phyloP scores from a whole-genome alignment of 192 early-diverging fungal species.

The Coemansia sp. region DNA sequence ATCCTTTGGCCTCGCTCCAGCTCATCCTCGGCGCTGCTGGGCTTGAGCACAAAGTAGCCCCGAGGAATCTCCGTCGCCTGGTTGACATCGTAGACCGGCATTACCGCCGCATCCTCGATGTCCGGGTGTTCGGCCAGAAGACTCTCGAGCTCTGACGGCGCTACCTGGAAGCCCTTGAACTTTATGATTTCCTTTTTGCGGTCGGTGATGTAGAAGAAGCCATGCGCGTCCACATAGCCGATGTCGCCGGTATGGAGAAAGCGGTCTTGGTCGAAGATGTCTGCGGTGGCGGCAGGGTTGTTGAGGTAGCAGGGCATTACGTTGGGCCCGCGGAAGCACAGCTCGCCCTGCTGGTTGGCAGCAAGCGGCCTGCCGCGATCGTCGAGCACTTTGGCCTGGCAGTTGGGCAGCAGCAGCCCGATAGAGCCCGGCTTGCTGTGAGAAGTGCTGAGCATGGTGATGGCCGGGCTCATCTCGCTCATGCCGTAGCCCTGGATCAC shows the following conservation, averaged over 20 bases:
- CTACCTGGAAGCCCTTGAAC: constrained; percentile 76
- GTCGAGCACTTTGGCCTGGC: constrained; percentile 73
- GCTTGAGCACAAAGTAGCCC: constrained; percentile 69
- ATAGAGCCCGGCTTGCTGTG: constrained; percentile 55
- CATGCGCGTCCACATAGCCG: constrained; percentile 62
- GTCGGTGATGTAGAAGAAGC: constrained; percentile 65
- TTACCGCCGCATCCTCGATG: constrained; percentile 69
- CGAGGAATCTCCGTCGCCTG: constrained; percentile 75
- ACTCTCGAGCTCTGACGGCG: constrained; percentile 85
- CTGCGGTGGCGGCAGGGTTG: constrained; percentile 69
- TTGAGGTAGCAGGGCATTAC: constrained; percentile 85
- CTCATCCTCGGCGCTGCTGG: constrained; percentile 32
- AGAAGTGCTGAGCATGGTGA: constrained; percentile 43
- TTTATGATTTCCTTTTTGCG: constrained; percentile 92
- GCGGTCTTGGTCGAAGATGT: constrained; percentile 70
- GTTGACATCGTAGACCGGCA: constrained; percentile 61
- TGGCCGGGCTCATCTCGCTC: constrained; percentile 58
- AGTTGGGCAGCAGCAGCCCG: constrained; percentile 70
- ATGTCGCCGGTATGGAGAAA: constrained; percentile 87
- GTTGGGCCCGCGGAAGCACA: constrained; percentile 85
- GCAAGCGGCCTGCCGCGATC: constrained; percentile 63
- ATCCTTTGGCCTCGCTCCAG: constrained; percentile 51
- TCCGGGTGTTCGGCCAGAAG: constrained; percentile 66
- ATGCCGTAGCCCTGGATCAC: constrained; percentile 68
- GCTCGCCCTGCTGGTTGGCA: constrained; percentile 64